A percentile compares a stretch with the other conserved stretches of the same genome.
Conservation (phyloP, 2,329 filamentous ascomycete species). For the Mycosphaerella sp. region DNA sequence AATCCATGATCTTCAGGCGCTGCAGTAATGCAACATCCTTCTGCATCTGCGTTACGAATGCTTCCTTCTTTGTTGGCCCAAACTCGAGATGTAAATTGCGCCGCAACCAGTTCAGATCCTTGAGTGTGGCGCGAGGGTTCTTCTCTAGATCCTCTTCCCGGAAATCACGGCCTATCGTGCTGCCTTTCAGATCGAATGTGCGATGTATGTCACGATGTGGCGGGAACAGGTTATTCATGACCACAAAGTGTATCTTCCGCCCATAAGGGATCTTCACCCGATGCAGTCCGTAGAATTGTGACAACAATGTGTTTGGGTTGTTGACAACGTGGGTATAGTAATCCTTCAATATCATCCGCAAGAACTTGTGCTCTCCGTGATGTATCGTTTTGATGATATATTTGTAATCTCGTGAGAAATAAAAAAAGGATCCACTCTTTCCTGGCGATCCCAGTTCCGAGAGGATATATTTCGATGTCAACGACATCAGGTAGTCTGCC, state of each 20-base stretch:
- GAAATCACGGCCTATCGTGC: constrained; percentile 87
- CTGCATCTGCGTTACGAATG: constrained; percentile 84
- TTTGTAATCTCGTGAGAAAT: constrained; percentile 98
- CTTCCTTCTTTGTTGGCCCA: constrained; percentile 76
- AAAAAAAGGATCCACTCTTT: constrained; percentile 99
- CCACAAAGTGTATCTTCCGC: constrained; percentile 97
- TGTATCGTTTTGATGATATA: constrained; percentile 99
- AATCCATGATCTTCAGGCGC: constrained; percentile 94
- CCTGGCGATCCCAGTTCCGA: constrained; percentile 95
- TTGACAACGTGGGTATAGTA: constrained; percentile 90
- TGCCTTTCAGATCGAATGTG: constrained; percentile 95
- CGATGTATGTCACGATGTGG: constrained; percentile 95
- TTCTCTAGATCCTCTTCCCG: constrained; percentile 78
- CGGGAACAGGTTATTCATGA: constrained; percentile 99
- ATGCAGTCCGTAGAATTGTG: constrained; percentile 95
- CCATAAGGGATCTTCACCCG: constrained; percentile 98
- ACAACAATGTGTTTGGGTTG: constrained; percentile 94
- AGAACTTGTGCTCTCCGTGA: constrained; percentile 83
- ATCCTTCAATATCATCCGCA: constrained; percentile 75
- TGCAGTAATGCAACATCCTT: constrained; percentile 82
- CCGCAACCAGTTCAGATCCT: constrained; percentile 94
- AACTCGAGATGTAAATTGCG: constrained; percentile 80
- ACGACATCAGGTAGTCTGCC: constrained; percentile 94
- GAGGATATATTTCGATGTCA: constrained; percentile 97
- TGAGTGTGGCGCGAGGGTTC: constrained; percentile 88